Percentiles rank a stretch among this genome's conserved stretches.
Conservation (phyloP, 805 yeast genomes). For the Lipomyces kockii region DNA sequence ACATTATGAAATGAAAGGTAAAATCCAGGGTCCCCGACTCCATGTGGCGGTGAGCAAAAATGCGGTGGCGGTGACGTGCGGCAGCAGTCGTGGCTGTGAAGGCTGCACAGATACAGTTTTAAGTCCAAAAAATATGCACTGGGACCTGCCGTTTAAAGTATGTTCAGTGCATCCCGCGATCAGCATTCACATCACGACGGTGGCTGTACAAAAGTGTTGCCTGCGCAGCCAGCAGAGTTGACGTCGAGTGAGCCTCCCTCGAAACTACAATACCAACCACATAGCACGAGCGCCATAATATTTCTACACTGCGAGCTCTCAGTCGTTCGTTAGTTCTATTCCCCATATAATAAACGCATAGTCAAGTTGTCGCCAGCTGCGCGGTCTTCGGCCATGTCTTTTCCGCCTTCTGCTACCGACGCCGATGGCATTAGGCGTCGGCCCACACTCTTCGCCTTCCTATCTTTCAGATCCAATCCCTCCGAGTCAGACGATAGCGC, state of each 20-base stretch:
- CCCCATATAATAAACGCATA: background rate
- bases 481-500: background rate
- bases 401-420: constrained; percentile 21
- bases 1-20: background rate
- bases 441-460: constrained; percentile 32
- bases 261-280: background rate
- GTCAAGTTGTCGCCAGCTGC: constrained; percentile 11
- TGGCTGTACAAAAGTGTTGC: background rate
- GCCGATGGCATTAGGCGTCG: constrained; percentile 36
- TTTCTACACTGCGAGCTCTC: background rate
- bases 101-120: background rate
- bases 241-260: background rate
- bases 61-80: background rate
- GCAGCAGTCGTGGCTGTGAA: background rate
- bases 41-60: background rate
- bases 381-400: constrained; percentile 26
- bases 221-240: background rate
- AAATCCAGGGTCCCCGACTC: background rate
- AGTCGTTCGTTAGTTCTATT: background rate
- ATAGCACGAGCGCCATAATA: background rate
- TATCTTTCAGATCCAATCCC: constrained; percentile 29
- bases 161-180: background rate
- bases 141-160: background rate
- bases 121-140: background rate
- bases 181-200: background rate